Evolutionary conservation across 805 yeast genomes (phyloP).

Genomic region (Saturnispora hagleri): DNA sequence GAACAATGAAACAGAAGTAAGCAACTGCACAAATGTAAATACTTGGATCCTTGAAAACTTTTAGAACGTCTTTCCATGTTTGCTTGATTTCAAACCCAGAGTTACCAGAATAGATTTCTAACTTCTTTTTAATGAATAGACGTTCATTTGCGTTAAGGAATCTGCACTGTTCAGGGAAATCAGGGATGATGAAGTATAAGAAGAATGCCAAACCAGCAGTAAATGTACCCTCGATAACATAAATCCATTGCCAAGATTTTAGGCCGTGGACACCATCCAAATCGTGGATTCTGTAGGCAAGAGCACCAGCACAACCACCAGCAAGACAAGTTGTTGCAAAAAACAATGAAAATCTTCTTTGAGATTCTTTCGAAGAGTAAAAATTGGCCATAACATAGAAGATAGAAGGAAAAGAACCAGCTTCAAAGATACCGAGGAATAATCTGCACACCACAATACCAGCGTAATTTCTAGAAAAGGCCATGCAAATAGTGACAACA

Average conservation of each 20-base stretch:
- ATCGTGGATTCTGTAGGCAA: slow-evolving; percentile 55
- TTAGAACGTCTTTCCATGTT: slow-evolving; percentile 35
- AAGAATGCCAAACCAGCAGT: slow-evolving; percentile 28
- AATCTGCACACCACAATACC: slow-evolving; percentile 55
- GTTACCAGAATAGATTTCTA: slow-evolving; percentile 42
- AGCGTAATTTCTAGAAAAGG: slow-evolving; percentile 50
- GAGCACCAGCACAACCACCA: slow-evolving; percentile 71
- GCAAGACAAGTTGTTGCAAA: slow-evolving; percentile 66
- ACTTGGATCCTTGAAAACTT: slow-evolving; percentile 51
- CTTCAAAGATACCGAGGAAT: slow-evolving; percentile 58
- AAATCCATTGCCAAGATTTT: slow-evolving; percentile 40
- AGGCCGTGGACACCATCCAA: slow-evolving; percentile 38
- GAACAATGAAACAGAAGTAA: slow-evolving; percentile 59
- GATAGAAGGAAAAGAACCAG: slow-evolving; percentile 68
- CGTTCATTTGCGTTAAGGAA: slow-evolving; percentile 45
- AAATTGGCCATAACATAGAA: slow-evolving; percentile 61
- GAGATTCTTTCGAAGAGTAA: slow-evolving; percentile 57
- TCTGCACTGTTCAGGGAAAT: slow-evolving; percentile 63
- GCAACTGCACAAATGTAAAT: slow-evolving; percentile 49
- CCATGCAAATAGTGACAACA: slow-evolving; percentile 54
- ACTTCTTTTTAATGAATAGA: slow-evolving; percentile 47
- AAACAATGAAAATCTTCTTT: slow-evolving; percentile 59
- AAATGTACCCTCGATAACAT: slow-evolving; percentile 31
- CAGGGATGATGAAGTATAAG: slow-evolving; percentile 44
- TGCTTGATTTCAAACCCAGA: slow-evolving; percentile 43